phyloP scores from a whole-genome alignment of 139 green algal species.

The Bryopsis sp. region DNA sequence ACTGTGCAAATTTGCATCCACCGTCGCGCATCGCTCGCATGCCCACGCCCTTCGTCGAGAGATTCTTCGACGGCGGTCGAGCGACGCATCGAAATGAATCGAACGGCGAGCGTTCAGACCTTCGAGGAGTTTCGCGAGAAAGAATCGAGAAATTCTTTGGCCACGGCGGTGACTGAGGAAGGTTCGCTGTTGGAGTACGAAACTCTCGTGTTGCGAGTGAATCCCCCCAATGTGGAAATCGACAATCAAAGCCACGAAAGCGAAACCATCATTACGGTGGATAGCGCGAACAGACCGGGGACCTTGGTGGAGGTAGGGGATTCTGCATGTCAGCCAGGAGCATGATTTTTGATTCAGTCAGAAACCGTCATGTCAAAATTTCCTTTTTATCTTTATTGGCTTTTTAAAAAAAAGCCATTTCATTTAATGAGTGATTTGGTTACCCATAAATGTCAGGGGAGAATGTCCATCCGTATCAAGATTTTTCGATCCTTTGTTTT shows the following conservation, averaged over 20 bases:
- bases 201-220: constrained; percentile 63
- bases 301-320: constrained; percentile 76
- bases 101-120: constrained; percentile 24
- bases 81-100: no score
- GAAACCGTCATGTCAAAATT: not conserved
- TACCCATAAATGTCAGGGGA: no score
- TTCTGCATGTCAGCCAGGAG: not conserved
- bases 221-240: constrained; percentile 70
- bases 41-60: no score
- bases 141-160: constrained; percentile 28
- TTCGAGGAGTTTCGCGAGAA: constrained; percentile 34
- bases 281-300: constrained; percentile 88
- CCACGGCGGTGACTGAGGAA: constrained; percentile 35
- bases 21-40: no score
- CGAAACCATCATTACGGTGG: constrained; percentile 76
- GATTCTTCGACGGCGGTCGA: no score
- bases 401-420: no score
- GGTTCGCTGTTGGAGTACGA: constrained; percentile 69
- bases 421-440: no score
- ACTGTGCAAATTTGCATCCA: no score
- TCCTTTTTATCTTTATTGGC: no score
- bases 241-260: constrained; percentile 65
- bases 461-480: no score
- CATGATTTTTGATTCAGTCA: not conserved
- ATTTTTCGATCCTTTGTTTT: no score